Percentiles rank a stretch among this genome's conserved stretches.
phyloP scores from a whole-genome alignment of 306 rosid species.

The Trichosanthes truncata region DNA sequence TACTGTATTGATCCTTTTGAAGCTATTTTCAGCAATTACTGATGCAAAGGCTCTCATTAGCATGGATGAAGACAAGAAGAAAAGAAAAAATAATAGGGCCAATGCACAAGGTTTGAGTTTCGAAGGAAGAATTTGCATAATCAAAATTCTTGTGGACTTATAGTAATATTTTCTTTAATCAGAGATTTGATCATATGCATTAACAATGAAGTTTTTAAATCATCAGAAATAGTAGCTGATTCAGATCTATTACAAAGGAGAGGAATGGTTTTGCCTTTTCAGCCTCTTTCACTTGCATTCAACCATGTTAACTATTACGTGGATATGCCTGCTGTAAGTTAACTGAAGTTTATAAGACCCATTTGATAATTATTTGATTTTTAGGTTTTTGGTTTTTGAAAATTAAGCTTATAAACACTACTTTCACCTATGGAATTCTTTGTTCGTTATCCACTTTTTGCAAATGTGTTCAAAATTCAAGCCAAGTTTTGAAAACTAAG shows the following conservation, averaged over 20 bases:
- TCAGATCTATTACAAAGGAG: constrained; percentile 10
- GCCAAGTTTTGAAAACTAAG: too few species aligned
- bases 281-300: constrained; percentile 58
- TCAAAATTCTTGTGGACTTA: neutral
- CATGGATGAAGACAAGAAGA: constrained; percentile 25
- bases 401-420: too few species aligned
- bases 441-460: neutral
- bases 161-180: neutral
- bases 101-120: neutral
- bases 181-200: neutral
- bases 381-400: neutral
- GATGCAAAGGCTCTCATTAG: constrained; percentile 33
- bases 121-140: neutral
- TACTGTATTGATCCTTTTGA: neutral
- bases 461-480: too few species aligned
- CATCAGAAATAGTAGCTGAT: neutral
- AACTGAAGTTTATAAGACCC: neutral
- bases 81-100: neutral
- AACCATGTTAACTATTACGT: constrained; percentile 62
- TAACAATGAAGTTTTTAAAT: too few species aligned
- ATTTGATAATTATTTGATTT: too few species aligned
- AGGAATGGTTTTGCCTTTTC: constrained; percentile 66
- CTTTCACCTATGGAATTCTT: too few species aligned
- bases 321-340: constrained; percentile 69
- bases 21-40: constrained; percentile 34